Evolutionary conservation across 1,284 basidiomycete genomes (phyloP), one percentile per base, ranked within the genome.

Genomic region (Puccinia triticina): DNA sequence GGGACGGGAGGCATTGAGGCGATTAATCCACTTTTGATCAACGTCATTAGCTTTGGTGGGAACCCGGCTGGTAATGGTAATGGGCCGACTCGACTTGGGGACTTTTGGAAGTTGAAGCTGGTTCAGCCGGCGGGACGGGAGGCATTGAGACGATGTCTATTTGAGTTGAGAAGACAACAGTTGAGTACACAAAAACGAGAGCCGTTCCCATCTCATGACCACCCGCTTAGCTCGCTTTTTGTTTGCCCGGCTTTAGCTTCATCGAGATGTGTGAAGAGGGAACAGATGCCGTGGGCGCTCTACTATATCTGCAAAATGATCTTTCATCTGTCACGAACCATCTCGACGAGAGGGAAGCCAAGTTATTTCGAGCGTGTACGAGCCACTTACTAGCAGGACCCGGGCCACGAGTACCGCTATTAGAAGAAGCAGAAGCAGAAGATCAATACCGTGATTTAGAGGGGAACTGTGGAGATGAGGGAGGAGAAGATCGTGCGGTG

Each of bases 91-190:
- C 55, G 79, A 67, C 59, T 82, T 23, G 71, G 71, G 11, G 79
- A 82, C 50, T 82, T 82, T 75, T 82, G 79, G 79, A 82, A n/a
- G 64, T 55, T 82, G 18, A 74, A 64, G 14, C 37, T 82, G 40
- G 34, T 53, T 34, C 79, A 74, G 46, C 37, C 79, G 48, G 80
- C 46, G 50, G 64, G 66, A 57, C 69, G 46, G 57, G 72, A 82
- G 85, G 80, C 88, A 92, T 82, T 84, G 93, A 85, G 91, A 92
- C 84, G 92, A 93, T 86, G 91, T 93, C 84, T 94, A 92, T 93
- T 89, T 82, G 79, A 37, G 0, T 34, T 82, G 23, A 46, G 79
- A 8, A 71, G 79, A 88, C 85, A 92, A 93, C 91, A 89, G 88
- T 73, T 87, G 93, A 64, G 86, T 89, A 82, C 89, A 34, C n/a